Conservation (phyloP, 1,139 yeast species). For the Saccharomycopsis crataegensis region DNA sequence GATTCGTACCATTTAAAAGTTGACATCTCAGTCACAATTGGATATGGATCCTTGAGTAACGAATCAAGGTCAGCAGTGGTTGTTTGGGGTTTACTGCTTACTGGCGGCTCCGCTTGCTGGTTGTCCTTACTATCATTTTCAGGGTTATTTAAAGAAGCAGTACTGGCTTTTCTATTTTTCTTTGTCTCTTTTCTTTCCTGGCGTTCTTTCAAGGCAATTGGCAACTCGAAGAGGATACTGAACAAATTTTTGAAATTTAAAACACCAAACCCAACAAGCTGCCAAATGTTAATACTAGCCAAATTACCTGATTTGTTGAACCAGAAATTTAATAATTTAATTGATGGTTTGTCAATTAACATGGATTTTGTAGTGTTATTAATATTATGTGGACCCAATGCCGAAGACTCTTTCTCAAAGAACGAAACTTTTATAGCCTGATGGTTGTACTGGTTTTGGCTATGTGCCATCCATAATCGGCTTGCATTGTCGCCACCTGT, state of each 20-base stretch:
- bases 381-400: not conserved
- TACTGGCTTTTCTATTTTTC: conserved; percentile 32
- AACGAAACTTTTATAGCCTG: conserved; percentile 18
- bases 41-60: conserved; percentile 18
- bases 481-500: not conserved
- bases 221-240: conserved; percentile 61
- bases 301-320: conserved; percentile 67
- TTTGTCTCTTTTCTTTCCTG: conserved; percentile 65
- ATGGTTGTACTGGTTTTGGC: conserved; percentile 4
- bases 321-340: conserved; percentile 49
- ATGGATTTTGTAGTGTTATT: conserved; percentile 7
- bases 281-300: conserved; percentile 69
- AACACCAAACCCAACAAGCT: conserved; percentile 63
- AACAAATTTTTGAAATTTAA: conserved; percentile 60
- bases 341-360: conserved; percentile 18
- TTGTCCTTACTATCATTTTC: not conserved
- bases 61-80: conserved; percentile 20
- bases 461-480: not conserved
- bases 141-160: conserved; percentile 11
- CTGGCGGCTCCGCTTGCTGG: not conserved
- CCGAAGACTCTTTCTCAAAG: conserved; percentile 14
- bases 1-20: conserved; percentile 51
- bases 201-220: conserved; percentile 64
- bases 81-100: not conserved
- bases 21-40: conserved; percentile 39